Evolutionary conservation across 2,329 filamentous ascomycete genomes (phyloP).

Genomic region (Aspergillus clavatus): DNA sequence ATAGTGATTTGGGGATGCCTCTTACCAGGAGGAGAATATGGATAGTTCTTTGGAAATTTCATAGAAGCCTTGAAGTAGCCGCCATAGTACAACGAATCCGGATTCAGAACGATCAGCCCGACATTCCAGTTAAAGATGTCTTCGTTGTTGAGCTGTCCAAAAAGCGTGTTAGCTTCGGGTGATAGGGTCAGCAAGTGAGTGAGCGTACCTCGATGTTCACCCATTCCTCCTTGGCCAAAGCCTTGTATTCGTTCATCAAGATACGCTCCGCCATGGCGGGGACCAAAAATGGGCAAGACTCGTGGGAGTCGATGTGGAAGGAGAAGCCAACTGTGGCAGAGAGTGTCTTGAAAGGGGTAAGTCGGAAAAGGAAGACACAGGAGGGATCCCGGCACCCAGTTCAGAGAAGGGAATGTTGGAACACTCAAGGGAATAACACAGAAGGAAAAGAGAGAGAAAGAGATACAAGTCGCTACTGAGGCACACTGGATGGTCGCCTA

Average conservation of each 20-base stretch:
- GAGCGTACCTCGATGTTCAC: conserved; percentile 73
- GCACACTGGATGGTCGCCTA: background rate
- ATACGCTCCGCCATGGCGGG: conserved; percentile 65
- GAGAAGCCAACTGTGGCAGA: background rate
- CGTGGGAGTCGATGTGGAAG: conserved; percentile 3
- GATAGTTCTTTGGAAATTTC: conserved; percentile 83
- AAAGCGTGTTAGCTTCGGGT: background rate
- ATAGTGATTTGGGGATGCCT: too few species aligned
- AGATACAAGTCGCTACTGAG: too few species aligned
- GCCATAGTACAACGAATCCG: conserved; percentile 85
- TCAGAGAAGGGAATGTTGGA: background rate
- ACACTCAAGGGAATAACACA: background rate
- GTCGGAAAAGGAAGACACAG: background rate
- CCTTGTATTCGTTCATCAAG: conserved; percentile 82
- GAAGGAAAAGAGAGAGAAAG: background rate
- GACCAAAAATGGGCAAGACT: background rate
- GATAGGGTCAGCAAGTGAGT: background rate
- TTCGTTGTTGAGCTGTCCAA: conserved; percentile 67
- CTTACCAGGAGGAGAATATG: conserved; percentile 71
- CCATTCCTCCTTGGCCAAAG: conserved; percentile 85
- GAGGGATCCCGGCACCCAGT: background rate
- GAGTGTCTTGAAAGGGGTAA: background rate
- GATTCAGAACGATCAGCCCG: conserved; percentile 86
- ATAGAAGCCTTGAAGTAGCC: conserved; percentile 90
- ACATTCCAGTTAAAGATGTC: conserved; percentile 85